Base-by-base conservation (phyloP, 306 rosid species). In the Prunus davidiana region DNA sequence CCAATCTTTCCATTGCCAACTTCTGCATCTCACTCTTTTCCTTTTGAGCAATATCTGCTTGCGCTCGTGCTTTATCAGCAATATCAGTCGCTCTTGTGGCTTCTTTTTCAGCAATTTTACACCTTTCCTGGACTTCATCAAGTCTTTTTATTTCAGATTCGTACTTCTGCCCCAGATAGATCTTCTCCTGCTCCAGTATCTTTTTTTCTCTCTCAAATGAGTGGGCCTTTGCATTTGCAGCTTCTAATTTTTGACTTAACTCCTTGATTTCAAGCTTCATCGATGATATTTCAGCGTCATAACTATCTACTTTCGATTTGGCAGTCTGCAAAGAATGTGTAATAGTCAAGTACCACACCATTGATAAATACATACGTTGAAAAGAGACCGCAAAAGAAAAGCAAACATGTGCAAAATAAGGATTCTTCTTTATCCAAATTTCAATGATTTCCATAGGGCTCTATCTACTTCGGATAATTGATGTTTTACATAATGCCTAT, bases 1-100 rank as follows among this genome's bases (percentile, higher is more conserved):
- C 78, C 80, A 89, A 80, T 75, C 96, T 86, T 82, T 93, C 96
- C 83, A 93, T 93, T 76, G 92, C 93, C 85, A 91, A 75, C 81
- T 84, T 91, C 89, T 93, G 96, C 96, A 89, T 91, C 84, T 91
- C 93, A 60, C 85, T 85, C 88, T 86, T 91, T 77, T 87, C 98
- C 82, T 85, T 89, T 52, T 89, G 92, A 49, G 93, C 92, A 49
- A 49, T 74, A 50, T 79, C 89, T 62, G 91, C 87, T 69, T 90
- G 93, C 49, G 84, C 84, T 69, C 92, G 77, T 65, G 93, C 97
- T 82, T 75, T 92, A 77, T 92, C 92, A 64, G 96, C 96, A 67
- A 90, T 85, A 74, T 83, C 91, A 83, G 85, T 83, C 28, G 90
- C 96, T 80, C 92, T 82, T 28, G 84, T 84, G 72, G 97, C 96